Base-by-base conservation (phyloP, 1,139 yeast species). In the Groenewaldozyma auringiensis region DNA sequence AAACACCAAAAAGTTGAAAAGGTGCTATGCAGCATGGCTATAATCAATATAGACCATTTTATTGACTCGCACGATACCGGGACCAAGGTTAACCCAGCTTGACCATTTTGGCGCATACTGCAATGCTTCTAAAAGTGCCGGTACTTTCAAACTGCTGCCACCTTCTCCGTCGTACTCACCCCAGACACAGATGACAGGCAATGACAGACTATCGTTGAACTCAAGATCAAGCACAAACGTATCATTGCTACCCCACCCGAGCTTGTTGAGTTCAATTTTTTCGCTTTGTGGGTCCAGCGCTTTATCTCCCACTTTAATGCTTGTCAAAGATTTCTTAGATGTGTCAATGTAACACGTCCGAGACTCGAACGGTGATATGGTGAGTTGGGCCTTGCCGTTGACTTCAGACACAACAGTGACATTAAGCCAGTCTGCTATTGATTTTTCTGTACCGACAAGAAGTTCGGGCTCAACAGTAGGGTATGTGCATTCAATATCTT, bases 171-270 rank as follows among this genome's bases (percentile, higher is more conserved):
- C 79, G 57, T 76, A 74, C 53, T 85, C 94, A 9, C 83, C 81
- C 94, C 94, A 85, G 56, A 67, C 76, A 59, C 95, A 86, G 22
- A 74, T 69, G 3, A 85, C 71, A 8, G 67, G 64, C 1, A 85
- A 69, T 1, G 81, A 82, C 47, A 86, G 53, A 8, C 53, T 42
- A 29, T 57, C 52, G 41, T 54, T 53, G 21, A 39, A 45, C 62
- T 83, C 84, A 47, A 87, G 59, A 1, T 81, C 84, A 42, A 87
- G 52, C 52, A 74, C 83, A 57, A 77, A 83, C 2, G 62, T 54
- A 43, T 68, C 69, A 14, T 74, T 66, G n/a, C n/a, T n/a, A n/a
- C n/a, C n/a, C 80, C 86, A 81, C 55, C 75, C 71, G 32, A 83
- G 66, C 58, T 82, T 84, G 60, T 82, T 84, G 47, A 87, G 61